phyloP scores from a whole-genome alignment of 2,329 filamentous ascomycete genomes.

The Fusarium humuli region DNA sequence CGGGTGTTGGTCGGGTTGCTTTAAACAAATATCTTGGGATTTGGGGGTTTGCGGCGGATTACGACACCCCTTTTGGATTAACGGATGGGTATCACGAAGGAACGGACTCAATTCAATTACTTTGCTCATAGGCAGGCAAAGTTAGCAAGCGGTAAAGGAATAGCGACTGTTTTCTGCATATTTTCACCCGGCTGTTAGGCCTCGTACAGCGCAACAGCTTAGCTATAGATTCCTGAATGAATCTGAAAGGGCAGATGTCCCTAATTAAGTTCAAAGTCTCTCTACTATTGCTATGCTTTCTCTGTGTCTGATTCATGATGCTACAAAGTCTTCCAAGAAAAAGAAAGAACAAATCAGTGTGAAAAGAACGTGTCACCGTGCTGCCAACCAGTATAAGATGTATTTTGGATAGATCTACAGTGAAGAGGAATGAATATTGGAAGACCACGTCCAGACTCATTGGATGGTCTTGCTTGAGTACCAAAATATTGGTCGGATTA shows the following conservation, averaged over 20 bases:
- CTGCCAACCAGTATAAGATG: not conserved
- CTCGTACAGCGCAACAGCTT: slow-evolving; percentile 15
- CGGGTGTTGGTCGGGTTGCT: slow-evolving; percentile 44
- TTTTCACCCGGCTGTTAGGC: slow-evolving; percentile 8
- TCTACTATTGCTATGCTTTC: not conserved
- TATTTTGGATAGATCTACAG: not conserved
- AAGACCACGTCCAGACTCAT: not conserved
- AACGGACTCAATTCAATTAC: slow-evolving; percentile 10
- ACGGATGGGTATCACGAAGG: slow-evolving; percentile 33
- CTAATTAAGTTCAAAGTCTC: not conserved
- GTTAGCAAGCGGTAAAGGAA: slow-evolving; percentile 23
- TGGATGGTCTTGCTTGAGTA: not conserved
- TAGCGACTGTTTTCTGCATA: slow-evolving; percentile 35
- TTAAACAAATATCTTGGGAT: slow-evolving; percentile 36
- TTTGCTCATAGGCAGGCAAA: slow-evolving; percentile 18
- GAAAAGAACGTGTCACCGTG: not conserved
- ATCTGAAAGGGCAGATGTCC: slow-evolving; percentile 11
- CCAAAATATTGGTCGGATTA: not conserved
- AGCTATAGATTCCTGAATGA: slow-evolving; percentile 23
- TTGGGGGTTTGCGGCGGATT: slow-evolving; percentile 20
- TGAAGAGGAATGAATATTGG: not conserved
- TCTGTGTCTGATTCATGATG: not conserved
- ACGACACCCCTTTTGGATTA: slow-evolving; percentile 34
- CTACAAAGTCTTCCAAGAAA: too few relatives aligned
- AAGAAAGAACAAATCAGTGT: not conserved